Evolutionary conservation across 2,329 filamentous ascomycete species (phyloP).

Genomic region (Trichoderma sp.): DNA sequence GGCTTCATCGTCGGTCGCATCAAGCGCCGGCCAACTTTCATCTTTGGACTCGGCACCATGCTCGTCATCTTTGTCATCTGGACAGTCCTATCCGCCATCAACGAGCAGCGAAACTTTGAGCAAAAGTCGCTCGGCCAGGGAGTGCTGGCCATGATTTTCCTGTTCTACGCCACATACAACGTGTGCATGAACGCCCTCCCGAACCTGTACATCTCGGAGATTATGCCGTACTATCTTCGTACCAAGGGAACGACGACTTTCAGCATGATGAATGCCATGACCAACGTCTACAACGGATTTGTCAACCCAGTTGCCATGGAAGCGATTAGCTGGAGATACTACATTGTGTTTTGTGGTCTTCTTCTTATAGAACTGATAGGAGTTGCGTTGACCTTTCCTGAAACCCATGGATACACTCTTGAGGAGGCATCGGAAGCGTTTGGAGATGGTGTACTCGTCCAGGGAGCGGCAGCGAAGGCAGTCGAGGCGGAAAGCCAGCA

Average conservation of each 20-base stretch:
- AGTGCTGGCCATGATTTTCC: slow-evolving; percentile 47
- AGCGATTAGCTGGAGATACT: slow-evolving; percentile 22
- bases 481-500: neutral
- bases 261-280: slow-evolving; percentile 40
- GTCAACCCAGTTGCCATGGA: slow-evolving; percentile 30
- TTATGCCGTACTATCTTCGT: slow-evolving; percentile 38
- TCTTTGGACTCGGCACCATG: slow-evolving; percentile 38
- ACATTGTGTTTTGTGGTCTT: slow-evolving; percentile 23
- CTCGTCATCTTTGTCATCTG: slow-evolving; percentile 35
- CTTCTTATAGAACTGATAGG: slow-evolving; percentile 25
- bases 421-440: slow-evolving; percentile 28
- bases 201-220: slow-evolving; percentile 43
- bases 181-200: slow-evolving; percentile 47
- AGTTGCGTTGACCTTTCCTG: slow-evolving; percentile 29
- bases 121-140: slow-evolving; percentile 34
- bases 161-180: slow-evolving; percentile 45
- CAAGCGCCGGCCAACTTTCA: slow-evolving; percentile 43
- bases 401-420: slow-evolving; percentile 33
- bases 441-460: slow-evolving; percentile 19
- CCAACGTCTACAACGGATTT: slow-evolving; percentile 37
- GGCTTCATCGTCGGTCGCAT: slow-evolving; percentile 42
- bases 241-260: slow-evolving; percentile 41
- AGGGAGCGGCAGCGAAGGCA: neutral
- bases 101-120: slow-evolving; percentile 4
- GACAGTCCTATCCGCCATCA: slow-evolving; percentile 40